Percentiles rank a stretch among this genome's conserved stretches.
These are phyloP conservation scores for Pleurotus ostreatus DNA, from an alignment of 768 basidiomycete genomes.

Conservation along the genomic window DNA sequence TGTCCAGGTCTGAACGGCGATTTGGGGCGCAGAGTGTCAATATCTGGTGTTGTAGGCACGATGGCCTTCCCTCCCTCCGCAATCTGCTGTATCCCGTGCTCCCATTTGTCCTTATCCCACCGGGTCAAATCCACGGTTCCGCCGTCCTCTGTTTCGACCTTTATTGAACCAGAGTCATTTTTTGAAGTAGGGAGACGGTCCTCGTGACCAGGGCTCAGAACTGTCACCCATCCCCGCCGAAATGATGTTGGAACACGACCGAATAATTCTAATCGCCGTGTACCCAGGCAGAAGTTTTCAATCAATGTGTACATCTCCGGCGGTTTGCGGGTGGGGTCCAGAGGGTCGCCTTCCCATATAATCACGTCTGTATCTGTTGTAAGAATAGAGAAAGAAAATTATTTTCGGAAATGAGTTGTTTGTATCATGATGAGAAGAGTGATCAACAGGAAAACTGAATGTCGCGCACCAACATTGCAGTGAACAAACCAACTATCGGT, in stretches of 20 bases:
- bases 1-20: slow-evolving; percentile 58
- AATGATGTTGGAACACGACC: slow-evolving; percentile 64
- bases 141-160: slow-evolving; percentile 37
- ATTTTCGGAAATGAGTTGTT: background rate
- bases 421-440: slow-evolving; percentile 7
- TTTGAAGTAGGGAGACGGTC: slow-evolving; percentile 35
- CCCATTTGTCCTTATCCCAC: slow-evolving; percentile 68
- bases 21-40: slow-evolving; percentile 82
- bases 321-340: slow-evolving; percentile 83
- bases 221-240: slow-evolving; percentile 92
- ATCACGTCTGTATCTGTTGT: slow-evolving; percentile 90
- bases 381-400: background rate
- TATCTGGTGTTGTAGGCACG: slow-evolving; percentile 73
- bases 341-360: slow-evolving; percentile 90
- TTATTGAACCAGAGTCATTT: slow-evolving; percentile 21
- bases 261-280: slow-evolving; percentile 88
- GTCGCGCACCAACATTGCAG: slow-evolving; percentile 84
- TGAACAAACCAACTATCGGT: slow-evolving; percentile 97
- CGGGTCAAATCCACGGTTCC: slow-evolving; percentile 31
- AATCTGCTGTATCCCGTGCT: slow-evolving; percentile 52
- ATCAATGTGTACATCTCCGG: slow-evolving; percentile 95
- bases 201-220: slow-evolving; percentile 62
- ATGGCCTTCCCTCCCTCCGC: slow-evolving; percentile 49
- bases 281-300: slow-evolving; percentile 96
- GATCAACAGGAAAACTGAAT: slow-evolving; percentile 9